Base-by-base conservation (phyloP, 805 yeast genomes). In the Lachancea quebecensis region DNA sequence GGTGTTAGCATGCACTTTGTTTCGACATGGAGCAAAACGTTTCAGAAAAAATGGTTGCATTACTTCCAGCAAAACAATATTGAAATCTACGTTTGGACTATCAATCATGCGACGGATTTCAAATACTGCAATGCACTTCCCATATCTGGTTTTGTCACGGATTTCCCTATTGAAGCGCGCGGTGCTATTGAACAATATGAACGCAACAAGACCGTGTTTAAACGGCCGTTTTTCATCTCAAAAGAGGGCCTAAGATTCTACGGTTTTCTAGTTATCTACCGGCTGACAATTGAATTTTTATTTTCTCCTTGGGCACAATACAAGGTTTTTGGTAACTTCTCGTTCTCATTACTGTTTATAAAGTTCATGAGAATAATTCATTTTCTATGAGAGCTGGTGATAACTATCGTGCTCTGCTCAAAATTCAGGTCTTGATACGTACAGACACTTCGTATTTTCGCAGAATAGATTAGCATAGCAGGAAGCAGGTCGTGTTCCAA, bases 1-100 rank as follows among this genome's bases (percentile, higher is more conserved):
- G 85, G 81, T 29, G 74, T 82, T 35, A 81, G 88, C 11, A 42
- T 69, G 10, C 58, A 68, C 31, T 41, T 64, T 69, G 56, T 71
- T 56, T 69, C 72, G 56, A 72, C 76, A 58, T 70, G 74, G 78
- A 70, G 65, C 3, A 53, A 44, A 51, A 69, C 48, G 57, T 76
- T 58, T 50, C 57, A 49, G 47, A 48, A 47, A 0, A 17, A 51
- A 2, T 37, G 60, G 41, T 53, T 69, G n/a, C 65, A 62, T 1
- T 50, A 58, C 8, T 56, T 72, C 14, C 49, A 56, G 21, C 50
- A 54, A 11, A 51, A 64, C 16, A 60, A 64, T 32, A 64, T 71
- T 27, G 64, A 65, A 10, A 59, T 73, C 3, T 76, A 69, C 47
- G 53, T 73, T 2, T 78, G 84, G 84, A 78, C 83, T 1, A 66